phyloP scores from a whole-genome alignment of 768 basidiomycete species.

The Pisolithus tinctorius region DNA sequence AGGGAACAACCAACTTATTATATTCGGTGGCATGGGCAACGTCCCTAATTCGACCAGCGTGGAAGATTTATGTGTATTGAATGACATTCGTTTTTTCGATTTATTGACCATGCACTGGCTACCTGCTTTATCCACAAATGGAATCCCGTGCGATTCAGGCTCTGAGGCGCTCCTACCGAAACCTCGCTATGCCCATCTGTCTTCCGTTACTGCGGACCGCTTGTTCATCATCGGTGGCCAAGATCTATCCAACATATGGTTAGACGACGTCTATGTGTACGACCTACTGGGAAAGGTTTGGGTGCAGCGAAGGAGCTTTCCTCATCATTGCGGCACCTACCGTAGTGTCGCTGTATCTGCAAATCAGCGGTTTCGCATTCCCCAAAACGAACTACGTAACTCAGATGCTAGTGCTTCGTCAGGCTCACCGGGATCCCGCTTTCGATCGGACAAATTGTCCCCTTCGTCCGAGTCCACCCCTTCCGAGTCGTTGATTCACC shows the following conservation, averaged over 20 bases:
- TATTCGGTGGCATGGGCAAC: constrained; percentile 95
- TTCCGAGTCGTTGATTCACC: constrained; percentile 55
- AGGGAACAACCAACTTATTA: constrained; percentile 84
- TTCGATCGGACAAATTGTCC: constrained; percentile 41
- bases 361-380: constrained; percentile 55
- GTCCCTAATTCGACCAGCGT: constrained; percentile 60
- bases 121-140: constrained; percentile 30
- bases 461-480: constrained; percentile 43
- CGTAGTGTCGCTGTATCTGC: constrained; percentile 86
- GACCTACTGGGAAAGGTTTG: constrained; percentile 70
- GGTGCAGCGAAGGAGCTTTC: constrained; percentile 75
- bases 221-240: constrained; percentile 95
- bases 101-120: constrained; percentile 67
- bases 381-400: constrained; percentile 51
- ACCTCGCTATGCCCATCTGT: constrained; percentile 92
- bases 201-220: constrained; percentile 74
- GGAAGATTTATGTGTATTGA: constrained; percentile 85
- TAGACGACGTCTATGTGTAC: constrained; percentile 88
- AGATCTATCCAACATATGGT: constrained; percentile 87
- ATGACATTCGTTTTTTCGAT: constrained; percentile 89
- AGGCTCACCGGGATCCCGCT: constrained; percentile 54
- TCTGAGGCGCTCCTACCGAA: constrained; percentile 58
- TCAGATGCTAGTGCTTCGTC: constrained; percentile 36
- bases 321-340: constrained; percentile 94
- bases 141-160: constrained; percentile 28